Evolutionary conservation across 371 early-diverging fungal genomes (phyloP).

Genomic region (Capillidium heterosporum): DNA sequence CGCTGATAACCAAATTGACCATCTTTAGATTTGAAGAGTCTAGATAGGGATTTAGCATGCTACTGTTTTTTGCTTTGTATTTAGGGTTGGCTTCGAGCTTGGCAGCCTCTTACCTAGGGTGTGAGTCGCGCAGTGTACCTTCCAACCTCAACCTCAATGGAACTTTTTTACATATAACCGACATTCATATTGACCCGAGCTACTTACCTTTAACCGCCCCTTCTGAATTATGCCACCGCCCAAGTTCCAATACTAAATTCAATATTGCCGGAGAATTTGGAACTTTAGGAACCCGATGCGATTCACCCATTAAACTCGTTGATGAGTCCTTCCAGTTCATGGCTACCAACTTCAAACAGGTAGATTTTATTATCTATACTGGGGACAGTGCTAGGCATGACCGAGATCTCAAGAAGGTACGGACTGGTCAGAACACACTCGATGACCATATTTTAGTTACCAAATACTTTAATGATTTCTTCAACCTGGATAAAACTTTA

Average conservation of each 20-base stretch:
- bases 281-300: slow-evolving; percentile 17
- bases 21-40: no score
- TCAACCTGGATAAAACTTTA: slow-evolving; percentile 12
- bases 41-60: no score
- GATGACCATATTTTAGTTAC: slow-evolving; percentile 14
- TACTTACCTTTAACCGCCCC: slow-evolving; percentile 16
- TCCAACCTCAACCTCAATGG: slow-evolving; percentile 6
- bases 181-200: slow-evolving; percentile 19
- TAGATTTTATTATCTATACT: slow-evolving; percentile 27
- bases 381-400: slow-evolving; percentile 27
- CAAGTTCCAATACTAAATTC: slow-evolving; percentile 1
- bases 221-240: slow-evolving; percentile 12
- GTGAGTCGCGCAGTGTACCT: no score
- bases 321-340: slow-evolving; percentile 19
- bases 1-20: no score
- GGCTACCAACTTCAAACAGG: slow-evolving; percentile 12
- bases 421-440: slow-evolving; percentile 13
- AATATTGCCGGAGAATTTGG: slow-evolving; percentile 17
- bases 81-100: no score
- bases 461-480: slow-evolving; percentile 14
- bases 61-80: no score
- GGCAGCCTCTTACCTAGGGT: no score
- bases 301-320: slow-evolving; percentile 16
- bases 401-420: slow-evolving; percentile 14
- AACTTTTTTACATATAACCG: slow-evolving; percentile 22